Conservation (phyloP, 306 rosid genomes). For the Delonix regia region DNA sequence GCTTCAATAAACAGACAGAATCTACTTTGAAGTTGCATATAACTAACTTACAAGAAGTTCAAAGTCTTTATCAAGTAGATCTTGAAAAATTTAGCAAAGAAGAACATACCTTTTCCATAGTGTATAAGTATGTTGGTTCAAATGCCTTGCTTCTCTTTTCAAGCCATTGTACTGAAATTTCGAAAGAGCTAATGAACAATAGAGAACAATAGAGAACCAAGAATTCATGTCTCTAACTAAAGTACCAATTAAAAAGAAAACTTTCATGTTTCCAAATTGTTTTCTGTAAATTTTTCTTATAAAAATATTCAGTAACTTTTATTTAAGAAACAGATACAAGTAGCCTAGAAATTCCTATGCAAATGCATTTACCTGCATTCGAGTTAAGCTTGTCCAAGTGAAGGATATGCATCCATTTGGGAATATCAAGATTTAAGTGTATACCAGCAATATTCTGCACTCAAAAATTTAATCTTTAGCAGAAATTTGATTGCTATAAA, state of each 20-base stretch:
- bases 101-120: slow-evolving; percentile 84
- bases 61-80: slow-evolving; percentile 8
- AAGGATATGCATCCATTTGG: slow-evolving; percentile 89
- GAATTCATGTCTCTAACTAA: not conserved
- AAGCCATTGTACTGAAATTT: slow-evolving; percentile 87
- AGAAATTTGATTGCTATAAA: slow-evolving; percentile 26
- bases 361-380: slow-evolving; percentile 65
- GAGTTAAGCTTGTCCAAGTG: slow-evolving; percentile 77
- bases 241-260: slow-evolving; percentile 6
- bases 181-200: slow-evolving; percentile 28
- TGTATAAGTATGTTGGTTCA: slow-evolving; percentile 91
- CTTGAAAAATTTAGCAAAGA: slow-evolving; percentile 9
- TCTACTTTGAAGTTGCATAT: slow-evolving; percentile 17
- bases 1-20: slow-evolving; percentile 33
- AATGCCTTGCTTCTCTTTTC: slow-evolving; percentile 77
- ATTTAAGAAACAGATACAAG: not conserved
- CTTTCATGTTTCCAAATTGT: slow-evolving; percentile 5
- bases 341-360: slow-evolving; percentile 6
- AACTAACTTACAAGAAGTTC: not conserved
- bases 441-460: slow-evolving; percentile 87
- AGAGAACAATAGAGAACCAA: slow-evolving; percentile 11
- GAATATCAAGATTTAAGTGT: slow-evolving; percentile 80
- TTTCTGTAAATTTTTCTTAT: not conserved
- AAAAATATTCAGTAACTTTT: not conserved
- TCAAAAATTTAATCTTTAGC: slow-evolving; percentile 40